A percentile compares a stretch with the other conserved stretches of the same genome.
phyloP scores from a whole-genome alignment of 78 protist species.

The Isochrysis galbana region DNA sequence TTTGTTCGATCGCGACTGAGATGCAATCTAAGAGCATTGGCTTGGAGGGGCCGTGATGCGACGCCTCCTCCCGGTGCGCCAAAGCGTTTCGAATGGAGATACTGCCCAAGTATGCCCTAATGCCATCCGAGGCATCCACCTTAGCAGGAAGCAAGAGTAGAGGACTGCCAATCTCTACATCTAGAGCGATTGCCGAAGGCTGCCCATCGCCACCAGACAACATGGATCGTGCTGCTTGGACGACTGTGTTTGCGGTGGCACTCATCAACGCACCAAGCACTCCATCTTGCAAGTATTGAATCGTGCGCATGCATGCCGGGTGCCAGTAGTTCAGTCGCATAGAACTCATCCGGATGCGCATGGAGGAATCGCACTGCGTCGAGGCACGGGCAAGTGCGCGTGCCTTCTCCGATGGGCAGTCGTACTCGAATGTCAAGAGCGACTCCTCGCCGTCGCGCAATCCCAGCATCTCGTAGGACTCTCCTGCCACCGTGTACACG shows the following conservation, averaged over 20 bases:
- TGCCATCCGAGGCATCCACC: neutral
- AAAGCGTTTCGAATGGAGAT: neutral
- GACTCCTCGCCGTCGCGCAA: neutral
- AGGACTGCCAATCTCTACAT: neutral
- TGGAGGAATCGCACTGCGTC: neutral
- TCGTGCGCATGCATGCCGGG: slow-evolving; percentile 14
- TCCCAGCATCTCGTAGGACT: neutral
- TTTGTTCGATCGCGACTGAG: neutral
- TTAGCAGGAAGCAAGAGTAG: neutral
- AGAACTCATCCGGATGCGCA: neutral
- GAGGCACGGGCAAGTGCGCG: slow-evolving; percentile 1
- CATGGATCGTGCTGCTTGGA: neutral
- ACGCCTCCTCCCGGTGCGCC: neutral
- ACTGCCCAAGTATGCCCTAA: neutral
- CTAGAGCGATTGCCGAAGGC: neutral
- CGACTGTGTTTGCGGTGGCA: slow-evolving; percentile 19
- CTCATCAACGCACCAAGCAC: slow-evolving; percentile 28
- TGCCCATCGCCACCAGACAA: neutral
- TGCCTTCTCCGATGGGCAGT: neutral
- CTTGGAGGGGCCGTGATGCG: too few species aligned
- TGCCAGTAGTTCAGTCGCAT: slow-evolving; percentile 11
- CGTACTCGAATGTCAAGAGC: slow-evolving; percentile 17
- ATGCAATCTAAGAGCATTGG: neutral
- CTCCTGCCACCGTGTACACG: neutral
- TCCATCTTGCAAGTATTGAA: neutral